Percentiles rank a stretch among this genome's conserved stretches.
Conservation (phyloP, 331 rosid species). For the Malus hybrid region DNA sequence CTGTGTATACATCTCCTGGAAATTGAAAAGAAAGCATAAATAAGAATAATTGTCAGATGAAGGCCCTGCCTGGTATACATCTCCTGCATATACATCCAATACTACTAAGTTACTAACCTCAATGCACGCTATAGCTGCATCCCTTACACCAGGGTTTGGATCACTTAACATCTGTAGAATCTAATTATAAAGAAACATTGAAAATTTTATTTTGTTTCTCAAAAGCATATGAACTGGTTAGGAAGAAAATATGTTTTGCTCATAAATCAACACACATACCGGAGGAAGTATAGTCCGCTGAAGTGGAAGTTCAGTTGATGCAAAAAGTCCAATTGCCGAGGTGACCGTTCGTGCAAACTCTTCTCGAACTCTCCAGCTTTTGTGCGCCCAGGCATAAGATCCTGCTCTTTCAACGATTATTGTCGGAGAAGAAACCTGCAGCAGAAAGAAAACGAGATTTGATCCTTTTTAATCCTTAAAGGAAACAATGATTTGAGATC, state of each 20-base stretch:
- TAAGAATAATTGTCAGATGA: background rate
- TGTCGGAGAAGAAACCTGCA: slow-evolving; percentile 95
- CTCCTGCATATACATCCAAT: background rate
- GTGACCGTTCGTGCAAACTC: slow-evolving; percentile 96
- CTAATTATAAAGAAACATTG: slow-evolving; percentile 30
- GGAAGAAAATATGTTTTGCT: background rate
- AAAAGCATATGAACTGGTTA: background rate
- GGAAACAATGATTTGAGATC: background rate
- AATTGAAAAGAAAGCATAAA: slow-evolving; percentile 13
- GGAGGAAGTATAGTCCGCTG: slow-evolving; percentile 91
- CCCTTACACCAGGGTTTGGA: slow-evolving; percentile 94
- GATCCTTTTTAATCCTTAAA: background rate
- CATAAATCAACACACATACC: slow-evolving; percentile 38
- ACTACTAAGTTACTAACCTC: slow-evolving; percentile 52
- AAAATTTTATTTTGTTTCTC: slow-evolving; percentile 16
- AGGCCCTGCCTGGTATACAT: no score
- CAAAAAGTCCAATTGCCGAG: slow-evolving; percentile 80
- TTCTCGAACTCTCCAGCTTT: slow-evolving; percentile 97
- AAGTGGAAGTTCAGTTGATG: slow-evolving; percentile 93
- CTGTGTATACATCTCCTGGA: slow-evolving; percentile 94
- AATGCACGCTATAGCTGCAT: slow-evolving; percentile 89
- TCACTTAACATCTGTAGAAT: slow-evolving; percentile 90
- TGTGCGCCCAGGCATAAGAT: slow-evolving; percentile 90
- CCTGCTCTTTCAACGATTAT: slow-evolving; percentile 98
- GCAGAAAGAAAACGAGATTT: background rate